phyloP scores from a whole-genome alignment of 192 early-diverging fungal genomes.

The Endogone sp. region DNA sequence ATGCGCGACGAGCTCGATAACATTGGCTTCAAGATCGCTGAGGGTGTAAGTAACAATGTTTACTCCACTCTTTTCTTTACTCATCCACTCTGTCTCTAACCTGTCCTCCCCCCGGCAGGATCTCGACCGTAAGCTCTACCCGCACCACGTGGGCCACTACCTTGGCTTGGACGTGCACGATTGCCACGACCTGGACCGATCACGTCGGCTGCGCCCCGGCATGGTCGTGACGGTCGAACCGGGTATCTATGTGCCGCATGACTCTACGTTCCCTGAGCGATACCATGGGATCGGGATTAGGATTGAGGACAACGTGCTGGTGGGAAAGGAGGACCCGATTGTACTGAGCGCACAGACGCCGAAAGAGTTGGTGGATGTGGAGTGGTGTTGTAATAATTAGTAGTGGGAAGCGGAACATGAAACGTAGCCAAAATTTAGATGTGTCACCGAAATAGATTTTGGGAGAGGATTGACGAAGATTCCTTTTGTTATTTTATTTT shows the following conservation, averaged over 20 bases:
- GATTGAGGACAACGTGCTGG: slow-evolving; percentile 93
- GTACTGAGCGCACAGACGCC: slow-evolving; percentile 74
- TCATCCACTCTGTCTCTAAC: not conserved
- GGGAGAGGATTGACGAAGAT: no score
- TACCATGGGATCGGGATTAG: slow-evolving; percentile 90
- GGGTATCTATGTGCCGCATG: slow-evolving; percentile 85
- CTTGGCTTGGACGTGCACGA: slow-evolving; percentile 97
- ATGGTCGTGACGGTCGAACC: slow-evolving; percentile 98
- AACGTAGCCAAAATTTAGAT: no score
- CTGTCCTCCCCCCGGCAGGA: slow-evolving; percentile 43
- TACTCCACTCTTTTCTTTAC: not conserved
- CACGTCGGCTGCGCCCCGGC: slow-evolving; percentile 61
- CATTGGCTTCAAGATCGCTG: slow-evolving; percentile 62
- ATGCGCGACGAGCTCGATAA: slow-evolving; percentile 67
- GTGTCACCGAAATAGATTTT: no score
- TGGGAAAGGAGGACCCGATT: slow-evolving; percentile 64
- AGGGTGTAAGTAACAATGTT: slow-evolving; percentile 48
- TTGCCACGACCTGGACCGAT: slow-evolving; percentile 67
- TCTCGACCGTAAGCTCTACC: slow-evolving; percentile 75
- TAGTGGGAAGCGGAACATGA: no score
- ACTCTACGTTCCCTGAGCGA: slow-evolving; percentile 67
- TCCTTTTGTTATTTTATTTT: no score
- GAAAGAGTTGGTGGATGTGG: slow-evolving; percentile 83
- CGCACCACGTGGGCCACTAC: slow-evolving; percentile 94
- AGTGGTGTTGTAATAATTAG: slow-evolving; percentile 40